Evolutionary conservation across 768 basidiomycete species (phyloP).

Genomic region (Auricularia sp.): DNA sequence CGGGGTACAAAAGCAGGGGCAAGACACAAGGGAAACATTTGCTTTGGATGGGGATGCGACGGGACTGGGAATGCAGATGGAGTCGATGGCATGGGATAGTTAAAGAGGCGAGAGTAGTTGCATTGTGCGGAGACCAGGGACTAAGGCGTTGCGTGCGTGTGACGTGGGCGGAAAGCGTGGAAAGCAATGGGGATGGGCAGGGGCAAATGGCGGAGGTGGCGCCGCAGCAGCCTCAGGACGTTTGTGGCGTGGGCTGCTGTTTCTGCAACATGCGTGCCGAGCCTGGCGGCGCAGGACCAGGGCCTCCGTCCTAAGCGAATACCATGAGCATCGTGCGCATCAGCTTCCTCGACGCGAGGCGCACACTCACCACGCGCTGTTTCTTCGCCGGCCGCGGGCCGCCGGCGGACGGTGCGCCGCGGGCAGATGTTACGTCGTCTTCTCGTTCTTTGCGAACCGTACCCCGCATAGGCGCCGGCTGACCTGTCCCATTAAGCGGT

Average conservation of each 20-base stretch:
- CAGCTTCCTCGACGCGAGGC: no score
- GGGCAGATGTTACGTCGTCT: constrained; percentile 17
- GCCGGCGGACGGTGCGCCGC: constrained; percentile 35
- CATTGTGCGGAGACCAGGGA: no score
- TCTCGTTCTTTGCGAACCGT: constrained; percentile 10
- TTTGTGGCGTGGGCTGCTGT: not conserved
- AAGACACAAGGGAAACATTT: no score
- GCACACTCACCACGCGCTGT: constrained; percentile 52
- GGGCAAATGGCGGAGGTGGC: not conserved
- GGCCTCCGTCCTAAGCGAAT: not conserved
- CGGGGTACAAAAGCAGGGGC: no score
- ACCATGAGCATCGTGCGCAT: no score
- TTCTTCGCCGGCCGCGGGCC: constrained; percentile 68
- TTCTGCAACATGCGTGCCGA: not conserved
- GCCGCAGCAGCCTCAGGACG: not conserved
- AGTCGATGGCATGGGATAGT: no score
- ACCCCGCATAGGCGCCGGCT: constrained; percentile 13
- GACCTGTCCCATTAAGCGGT: constrained; percentile 5
- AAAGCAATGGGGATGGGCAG: no score
- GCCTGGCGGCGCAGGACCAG: not conserved
- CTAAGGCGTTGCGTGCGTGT: no score
- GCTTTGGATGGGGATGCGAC: no score
- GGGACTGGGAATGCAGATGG: no score
- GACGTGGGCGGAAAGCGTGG: no score
- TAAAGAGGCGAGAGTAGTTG: no score